Percentiles rank a stretch among this genome's conserved stretches.
phyloP scores from a whole-genome alignment of 2,329 filamentous ascomycete species.

The Paecilomyces variotii region DNA sequence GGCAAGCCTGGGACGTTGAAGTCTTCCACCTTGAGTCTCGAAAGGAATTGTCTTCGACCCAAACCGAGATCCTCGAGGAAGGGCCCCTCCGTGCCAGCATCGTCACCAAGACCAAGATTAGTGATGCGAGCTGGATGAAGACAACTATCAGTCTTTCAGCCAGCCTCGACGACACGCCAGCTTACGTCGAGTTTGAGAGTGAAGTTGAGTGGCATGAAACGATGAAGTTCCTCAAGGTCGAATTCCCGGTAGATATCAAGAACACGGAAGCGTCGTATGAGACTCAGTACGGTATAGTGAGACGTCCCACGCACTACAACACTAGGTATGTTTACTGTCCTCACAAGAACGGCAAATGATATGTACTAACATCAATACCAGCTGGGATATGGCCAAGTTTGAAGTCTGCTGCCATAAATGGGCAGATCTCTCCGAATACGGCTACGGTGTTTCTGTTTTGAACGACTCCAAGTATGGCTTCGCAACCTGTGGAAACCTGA shows the following conservation, averaged over 20 bases:
- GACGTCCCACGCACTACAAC: slow-evolving; percentile 93
- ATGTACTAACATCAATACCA: slow-evolving; percentile 21
- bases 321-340: slow-evolving; percentile 53
- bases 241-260: slow-evolving; percentile 86
- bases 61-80: slow-evolving; percentile 63
- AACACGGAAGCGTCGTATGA: slow-evolving; percentile 94
- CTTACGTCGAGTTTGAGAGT: slow-evolving; percentile 67
- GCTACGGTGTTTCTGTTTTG: slow-evolving; percentile 83
- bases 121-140: slow-evolving; percentile 74
- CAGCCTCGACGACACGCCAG: slow-evolving; percentile 55
- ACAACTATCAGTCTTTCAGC: slow-evolving; percentile 76
- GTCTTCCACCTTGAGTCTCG: slow-evolving; percentile 88
- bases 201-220: slow-evolving; percentile 96
- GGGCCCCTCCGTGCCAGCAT: slow-evolving; percentile 72
- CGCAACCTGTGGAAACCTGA: slow-evolving; percentile 77
- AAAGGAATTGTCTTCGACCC: slow-evolving; percentile 61
- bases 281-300: slow-evolving; percentile 83
- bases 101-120: slow-evolving; percentile 78
- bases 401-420: slow-evolving; percentile 95
- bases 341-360: background rate
- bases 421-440: slow-evolving; percentile 79
- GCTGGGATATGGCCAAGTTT: slow-evolving; percentile 96
- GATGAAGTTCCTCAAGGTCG: slow-evolving; percentile 97
- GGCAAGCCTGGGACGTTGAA: slow-evolving; percentile 97
- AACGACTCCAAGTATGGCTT: slow-evolving; percentile 98